phyloP scores from a whole-genome alignment of 139 green algal genomes.

The Chlamydomonas incerta region DNA sequence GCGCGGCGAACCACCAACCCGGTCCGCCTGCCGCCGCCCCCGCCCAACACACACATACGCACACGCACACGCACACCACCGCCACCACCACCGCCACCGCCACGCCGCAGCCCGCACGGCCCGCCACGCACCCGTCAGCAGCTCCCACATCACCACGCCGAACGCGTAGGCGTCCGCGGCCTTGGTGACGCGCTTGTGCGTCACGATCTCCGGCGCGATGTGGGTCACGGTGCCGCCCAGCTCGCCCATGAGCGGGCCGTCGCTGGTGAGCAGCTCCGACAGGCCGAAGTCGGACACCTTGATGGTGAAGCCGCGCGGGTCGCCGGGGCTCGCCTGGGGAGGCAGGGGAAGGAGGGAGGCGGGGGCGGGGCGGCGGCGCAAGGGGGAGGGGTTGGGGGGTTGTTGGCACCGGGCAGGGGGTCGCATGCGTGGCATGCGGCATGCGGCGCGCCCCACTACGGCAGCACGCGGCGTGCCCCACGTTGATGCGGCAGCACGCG shows the following conservation, averaged over 20 bases:
- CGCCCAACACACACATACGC: no score
- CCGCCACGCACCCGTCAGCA: conserved; percentile 45
- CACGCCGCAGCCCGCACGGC: no score
- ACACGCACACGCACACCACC: no score
- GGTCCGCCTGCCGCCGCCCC: no score
- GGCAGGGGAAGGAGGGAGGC: not conserved
- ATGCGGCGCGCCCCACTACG: no score
- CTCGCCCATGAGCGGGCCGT: conserved; percentile 53
- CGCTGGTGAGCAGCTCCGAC: conserved; percentile 45
- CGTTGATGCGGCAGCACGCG: no score
- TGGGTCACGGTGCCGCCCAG: conserved; percentile 57
- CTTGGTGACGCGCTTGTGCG: conserved; percentile 49
- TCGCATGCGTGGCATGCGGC: no score
- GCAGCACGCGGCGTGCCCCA: no score
- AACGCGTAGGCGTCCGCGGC: conserved; percentile 58
- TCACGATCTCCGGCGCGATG: conserved; percentile 57
- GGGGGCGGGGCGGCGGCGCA: not conserved
- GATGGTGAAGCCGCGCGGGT: conserved; percentile 40
- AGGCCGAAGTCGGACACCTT: conserved; percentile 63
- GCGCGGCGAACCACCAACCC: no score
- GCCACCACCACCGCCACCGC: no score
- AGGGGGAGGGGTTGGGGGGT: not conserved
- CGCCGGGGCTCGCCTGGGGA: conserved; percentile 3
- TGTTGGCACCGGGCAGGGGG: no score
- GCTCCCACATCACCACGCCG: conserved; percentile 60